Percentiles rank a stretch among this genome's conserved stretches.
These are phyloP conservation scores for Hylodesmum podocarpum DNA, from an alignment of 306 rosid genomes.

Conservation along the genomic window DNA sequence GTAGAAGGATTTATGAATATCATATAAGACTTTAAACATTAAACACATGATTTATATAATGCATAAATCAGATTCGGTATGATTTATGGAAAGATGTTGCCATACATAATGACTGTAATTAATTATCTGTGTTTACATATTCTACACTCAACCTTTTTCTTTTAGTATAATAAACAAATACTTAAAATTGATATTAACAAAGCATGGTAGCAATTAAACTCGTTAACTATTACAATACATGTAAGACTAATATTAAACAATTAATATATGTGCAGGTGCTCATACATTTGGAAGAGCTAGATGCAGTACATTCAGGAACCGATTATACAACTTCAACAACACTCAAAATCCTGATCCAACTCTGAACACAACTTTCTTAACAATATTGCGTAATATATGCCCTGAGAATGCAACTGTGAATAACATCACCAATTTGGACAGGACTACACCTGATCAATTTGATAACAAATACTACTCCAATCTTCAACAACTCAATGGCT, in stretches of 20 bases:
- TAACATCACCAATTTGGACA: slow-evolving; percentile 24
- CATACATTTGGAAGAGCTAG: slow-evolving; percentile 41
- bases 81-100: no score
- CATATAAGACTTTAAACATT: no score
- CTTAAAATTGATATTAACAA: no score
- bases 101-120: no score
- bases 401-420: not conserved
- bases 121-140: no score
- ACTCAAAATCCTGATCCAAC: slow-evolving; percentile 32
- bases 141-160: no score
- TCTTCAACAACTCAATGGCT: slow-evolving; percentile 18
- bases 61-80: no score
- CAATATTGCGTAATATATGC: not conserved
- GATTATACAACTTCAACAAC: slow-evolving; percentile 30
- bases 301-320: not conserved
- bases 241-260: not conserved
- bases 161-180: no score
- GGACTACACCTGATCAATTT: slow-evolving; percentile 23
- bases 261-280: slow-evolving; percentile 27
- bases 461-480: slow-evolving; percentile 27
- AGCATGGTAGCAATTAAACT: no score
- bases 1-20: no score
- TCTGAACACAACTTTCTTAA: slow-evolving; percentile 5
- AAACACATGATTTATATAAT: no score
- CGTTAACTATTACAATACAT: no score